Base-by-base conservation (phyloP, 2,329 filamentous ascomycete species). In the Colletotrichum lini region DNA sequence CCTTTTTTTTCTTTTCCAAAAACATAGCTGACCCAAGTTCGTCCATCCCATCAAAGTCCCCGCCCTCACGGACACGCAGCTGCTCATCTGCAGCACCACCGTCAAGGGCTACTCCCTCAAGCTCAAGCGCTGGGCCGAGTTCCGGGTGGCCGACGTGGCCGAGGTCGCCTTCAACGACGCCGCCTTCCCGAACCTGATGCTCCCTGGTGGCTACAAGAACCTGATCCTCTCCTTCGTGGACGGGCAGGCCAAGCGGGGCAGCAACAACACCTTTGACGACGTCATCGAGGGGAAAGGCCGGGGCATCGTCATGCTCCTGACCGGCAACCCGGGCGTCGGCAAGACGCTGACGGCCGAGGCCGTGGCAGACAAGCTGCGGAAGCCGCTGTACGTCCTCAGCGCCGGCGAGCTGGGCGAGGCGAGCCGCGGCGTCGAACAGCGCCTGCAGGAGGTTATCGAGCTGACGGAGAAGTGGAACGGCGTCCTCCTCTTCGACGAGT, bases 401-500 rank as follows among this genome's bases (percentile, higher is more conserved):
- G 12, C 67, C 58, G 10, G 72, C 65, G 73, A 74, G 18, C n/a
- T 64, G 26, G 60, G 60, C 3, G 9, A 45, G 4, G 38, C 18
- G n/a, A 49, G 47, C 15, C 30, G 54, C 45, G 50, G 45, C 47
- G 60, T 64, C 9, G 49, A 64, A 35, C 13, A 42, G 13, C 23
- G 21, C 16, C 61, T 64, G 49, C 18, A 26, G 23, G 18, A 16
- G 13, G 52, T 64, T 7, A 42, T 64, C 26, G 18, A 64, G n/a
- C 38, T 53, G 7, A n/a, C 44, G 42, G 40, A 23, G 13, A 47
- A 38, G 15, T 97, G 94, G 94, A 93, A 93, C 23, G 94, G 94
- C 0, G 93, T 97, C 9, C 84, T 97, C 0, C 88, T 97, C 2
- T 88, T 97, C 0, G 94, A 97, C 76, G 94, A 97, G 82, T 94